phyloP scores from a whole-genome alignment of 495 filamentous ascomycete genomes.

The Aspergillus asperescens region DNA sequence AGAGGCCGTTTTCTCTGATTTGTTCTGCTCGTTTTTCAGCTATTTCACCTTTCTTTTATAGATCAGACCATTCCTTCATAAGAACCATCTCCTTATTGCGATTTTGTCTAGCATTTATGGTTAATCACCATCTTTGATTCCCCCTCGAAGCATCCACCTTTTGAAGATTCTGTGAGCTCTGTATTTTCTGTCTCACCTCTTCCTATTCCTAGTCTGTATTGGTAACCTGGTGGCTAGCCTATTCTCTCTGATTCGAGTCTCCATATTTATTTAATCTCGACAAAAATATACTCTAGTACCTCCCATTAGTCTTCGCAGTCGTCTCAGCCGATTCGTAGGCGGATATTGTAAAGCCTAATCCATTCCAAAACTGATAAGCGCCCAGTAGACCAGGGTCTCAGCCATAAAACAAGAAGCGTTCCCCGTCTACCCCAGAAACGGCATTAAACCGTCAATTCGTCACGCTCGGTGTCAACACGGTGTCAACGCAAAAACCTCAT shows the following conservation, averaged over 20 bases:
- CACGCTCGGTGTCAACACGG: not conserved
- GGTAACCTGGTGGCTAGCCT: constrained; percentile 4
- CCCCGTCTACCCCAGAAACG: too few relatives aligned
- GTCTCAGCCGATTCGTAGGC: not conserved
- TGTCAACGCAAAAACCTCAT: not conserved
- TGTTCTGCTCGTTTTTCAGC: constrained; percentile 11
- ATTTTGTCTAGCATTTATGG: constrained; percentile 22
- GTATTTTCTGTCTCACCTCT: constrained; percentile 16
- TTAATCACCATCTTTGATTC: constrained; percentile 22
- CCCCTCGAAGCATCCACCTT: constrained; percentile 22
- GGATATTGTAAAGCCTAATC: not conserved
- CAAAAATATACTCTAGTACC: constrained; percentile 17
- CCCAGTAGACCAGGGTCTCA: not conserved
- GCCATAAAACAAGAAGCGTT: not conserved
- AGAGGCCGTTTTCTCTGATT: constrained; percentile 17
- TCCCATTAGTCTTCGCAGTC: not conserved
- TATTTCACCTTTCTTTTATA: constrained; percentile 13
- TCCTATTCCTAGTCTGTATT: constrained; percentile 4
- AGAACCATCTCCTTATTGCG: constrained; percentile 18
- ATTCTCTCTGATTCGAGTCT: constrained; percentile 13
- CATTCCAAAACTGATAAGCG: not conserved
- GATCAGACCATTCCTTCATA: constrained; percentile 20
- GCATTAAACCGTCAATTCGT: too few relatives aligned
- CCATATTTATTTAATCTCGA: constrained; percentile 30
- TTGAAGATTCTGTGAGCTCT: constrained; percentile 9